Evolutionary conservation across 495 filamentous ascomycete species (phyloP).

Genomic region (Neurospora sp.): DNA sequence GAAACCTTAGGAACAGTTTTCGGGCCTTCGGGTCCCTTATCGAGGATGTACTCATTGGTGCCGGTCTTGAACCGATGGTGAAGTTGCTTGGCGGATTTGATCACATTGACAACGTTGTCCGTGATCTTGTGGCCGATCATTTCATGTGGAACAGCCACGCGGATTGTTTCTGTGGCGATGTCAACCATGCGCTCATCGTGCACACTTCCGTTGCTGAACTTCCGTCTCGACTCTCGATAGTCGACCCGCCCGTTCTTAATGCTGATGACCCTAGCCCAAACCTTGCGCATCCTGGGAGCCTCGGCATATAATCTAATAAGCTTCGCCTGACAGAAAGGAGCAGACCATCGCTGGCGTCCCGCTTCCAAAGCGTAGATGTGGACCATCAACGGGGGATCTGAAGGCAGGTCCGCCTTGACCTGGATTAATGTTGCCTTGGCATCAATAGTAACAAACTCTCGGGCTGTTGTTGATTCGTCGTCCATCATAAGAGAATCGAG

Average conservation of each 20-base stretch:
- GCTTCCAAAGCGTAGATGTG: slow-evolving; percentile 73
- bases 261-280: slow-evolving; percentile 79
- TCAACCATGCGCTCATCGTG: slow-evolving; percentile 78
- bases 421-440: slow-evolving; percentile 70
- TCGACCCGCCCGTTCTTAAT: slow-evolving; percentile 73
- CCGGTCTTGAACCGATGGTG: slow-evolving; percentile 82
- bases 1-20: slow-evolving; percentile 80
- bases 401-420: slow-evolving; percentile 77
- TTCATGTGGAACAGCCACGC: slow-evolving; percentile 87
- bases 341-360: slow-evolving; percentile 75
- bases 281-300: slow-evolving; percentile 64
- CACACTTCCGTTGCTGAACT: slow-evolving; percentile 46
- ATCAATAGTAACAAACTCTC: slow-evolving; percentile 72
- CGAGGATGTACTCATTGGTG: slow-evolving; percentile 76
- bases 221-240: slow-evolving; percentile 62
- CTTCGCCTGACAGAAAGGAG: slow-evolving; percentile 66
- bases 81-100: slow-evolving; percentile 80
- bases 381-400: slow-evolving; percentile 81
- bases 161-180: slow-evolving; percentile 72
- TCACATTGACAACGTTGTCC: slow-evolving; percentile 81
- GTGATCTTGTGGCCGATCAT: slow-evolving; percentile 83
- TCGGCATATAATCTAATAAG: slow-evolving; percentile 76
- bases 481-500: slow-evolving; percentile 23
- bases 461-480: slow-evolving; percentile 16
- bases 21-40: slow-evolving; percentile 71